A percentile compares a stretch with the other conserved stretches of the same genome.
phyloP scores from a whole-genome alignment of 768 basidiomycete species.

The Russula brevipes region DNA sequence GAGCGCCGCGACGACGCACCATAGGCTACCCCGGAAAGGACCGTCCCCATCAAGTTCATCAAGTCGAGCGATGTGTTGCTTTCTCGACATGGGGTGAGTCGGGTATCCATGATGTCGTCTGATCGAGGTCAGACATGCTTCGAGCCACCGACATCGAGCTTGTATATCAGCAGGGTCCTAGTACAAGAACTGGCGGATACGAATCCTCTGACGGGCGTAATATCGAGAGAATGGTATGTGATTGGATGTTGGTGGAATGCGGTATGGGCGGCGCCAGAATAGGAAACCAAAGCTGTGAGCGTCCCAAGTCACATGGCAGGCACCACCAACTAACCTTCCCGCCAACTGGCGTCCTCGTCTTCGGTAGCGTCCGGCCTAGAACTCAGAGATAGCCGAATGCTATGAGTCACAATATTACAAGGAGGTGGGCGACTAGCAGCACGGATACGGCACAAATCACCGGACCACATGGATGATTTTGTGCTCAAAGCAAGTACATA shows the following conservation, averaged over 20 bases:
- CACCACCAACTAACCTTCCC: not conserved
- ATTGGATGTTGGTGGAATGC: not conserved
- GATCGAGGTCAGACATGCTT: not conserved
- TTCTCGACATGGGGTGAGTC: not conserved
- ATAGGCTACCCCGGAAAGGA: slow-evolving; percentile 28
- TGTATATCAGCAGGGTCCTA: slow-evolving; percentile 11
- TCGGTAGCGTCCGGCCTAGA: not conserved
- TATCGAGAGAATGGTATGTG: not conserved
- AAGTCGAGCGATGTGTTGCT: slow-evolving; percentile 10
- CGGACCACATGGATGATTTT: too few species aligned
- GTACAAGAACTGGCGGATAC: slow-evolving; percentile 22
- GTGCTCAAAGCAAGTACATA: too few species aligned
- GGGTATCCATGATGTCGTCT: slow-evolving; percentile 4
- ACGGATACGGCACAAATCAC: too few species aligned
- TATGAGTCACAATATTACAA: too few species aligned
- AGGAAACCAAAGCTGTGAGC: not conserved
- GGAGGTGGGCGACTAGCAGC: too few species aligned
- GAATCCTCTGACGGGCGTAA: not conserved
- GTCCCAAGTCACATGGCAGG: too few species aligned
- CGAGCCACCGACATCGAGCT: not conserved
- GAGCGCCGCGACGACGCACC: slow-evolving; percentile 22
- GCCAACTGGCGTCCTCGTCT: slow-evolving; percentile 1
- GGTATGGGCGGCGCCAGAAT: not conserved
- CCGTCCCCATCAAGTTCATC: slow-evolving; percentile 26
- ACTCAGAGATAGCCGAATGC: too few species aligned